Conservation (phyloP, 371 early-diverging fungal genomes). For the Coemansia sp. region DNA sequence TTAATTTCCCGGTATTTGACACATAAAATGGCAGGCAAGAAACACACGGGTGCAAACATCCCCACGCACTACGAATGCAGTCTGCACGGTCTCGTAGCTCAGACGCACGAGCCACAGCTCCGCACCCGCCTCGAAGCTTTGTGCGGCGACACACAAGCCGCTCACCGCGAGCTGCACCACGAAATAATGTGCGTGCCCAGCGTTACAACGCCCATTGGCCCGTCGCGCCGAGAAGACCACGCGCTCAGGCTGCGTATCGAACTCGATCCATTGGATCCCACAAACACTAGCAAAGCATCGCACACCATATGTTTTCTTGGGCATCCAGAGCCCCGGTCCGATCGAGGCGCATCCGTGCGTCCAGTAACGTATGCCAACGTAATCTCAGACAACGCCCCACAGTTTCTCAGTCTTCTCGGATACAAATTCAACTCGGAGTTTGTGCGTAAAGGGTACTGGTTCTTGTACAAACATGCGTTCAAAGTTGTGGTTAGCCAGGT, state of each 20-base stretch:
- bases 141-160: constrained; percentile 42
- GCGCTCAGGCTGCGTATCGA: constrained; percentile 42
- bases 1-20: too few relatives aligned
- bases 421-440: constrained; percentile 46
- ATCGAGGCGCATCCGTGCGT: constrained; percentile 43
- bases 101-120: constrained; percentile 36
- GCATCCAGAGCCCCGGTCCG: constrained; percentile 43
- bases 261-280: constrained; percentile 38
- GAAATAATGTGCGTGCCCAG: constrained; percentile 47
- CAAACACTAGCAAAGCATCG: constrained; percentile 1
- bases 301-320: constrained; percentile 38
- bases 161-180: constrained; percentile 46
- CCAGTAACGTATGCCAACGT: constrained; percentile 46
- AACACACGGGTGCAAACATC: constrained; percentile 21
- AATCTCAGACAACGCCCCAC: constrained; percentile 38
- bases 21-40: constrained; percentile 35
- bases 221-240: constrained; percentile 46
- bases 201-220: constrained; percentile 43
- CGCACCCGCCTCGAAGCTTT: constrained; percentile 43
- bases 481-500: constrained; percentile 50
- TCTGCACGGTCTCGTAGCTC: constrained; percentile 37
- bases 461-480: constrained; percentile 36
- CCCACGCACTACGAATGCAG: constrained; percentile 51
- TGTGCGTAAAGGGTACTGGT: constrained; percentile 53
- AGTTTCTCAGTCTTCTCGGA: constrained; percentile 44